phyloP scores from a whole-genome alignment of 352 stramenopile genomes.

The Lagenidium giganteum region DNA sequence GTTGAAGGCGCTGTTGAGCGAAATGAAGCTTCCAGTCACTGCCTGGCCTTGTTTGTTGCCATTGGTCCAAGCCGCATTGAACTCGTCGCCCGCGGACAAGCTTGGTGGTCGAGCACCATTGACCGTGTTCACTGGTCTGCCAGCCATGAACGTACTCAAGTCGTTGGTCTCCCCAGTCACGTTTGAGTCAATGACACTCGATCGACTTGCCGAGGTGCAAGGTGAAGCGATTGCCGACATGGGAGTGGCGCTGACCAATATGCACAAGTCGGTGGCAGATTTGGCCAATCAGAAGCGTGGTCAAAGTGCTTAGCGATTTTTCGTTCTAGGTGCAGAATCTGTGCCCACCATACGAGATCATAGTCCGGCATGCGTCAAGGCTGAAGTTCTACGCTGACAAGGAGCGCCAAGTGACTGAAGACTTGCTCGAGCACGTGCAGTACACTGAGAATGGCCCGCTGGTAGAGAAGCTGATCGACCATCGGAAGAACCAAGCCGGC shows the following conservation, averaged over 20 bases:
- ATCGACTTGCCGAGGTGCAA: too few relatives aligned
- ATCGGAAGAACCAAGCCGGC: too few relatives aligned
- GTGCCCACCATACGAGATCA: background rate
- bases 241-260: too few relatives aligned
- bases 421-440: constrained; percentile 2
- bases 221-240: too few relatives aligned
- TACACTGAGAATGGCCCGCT: constrained; percentile 12
- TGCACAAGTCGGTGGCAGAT: too few relatives aligned
- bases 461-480: constrained; percentile 9
- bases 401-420: constrained; percentile 4
- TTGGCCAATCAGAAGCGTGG: too few relatives aligned
- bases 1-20: constrained; percentile 7
- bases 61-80: constrained; percentile 12
- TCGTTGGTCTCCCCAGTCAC: too few relatives aligned
- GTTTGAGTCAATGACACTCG: too few relatives aligned
- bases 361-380: constrained; percentile 8
- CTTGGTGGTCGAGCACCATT: constrained; percentile 8
- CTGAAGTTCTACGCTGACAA: constrained; percentile 13
- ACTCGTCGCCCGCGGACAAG: constrained; percentile 4
- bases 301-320: too few relatives aligned
- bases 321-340: constrained; percentile 12
- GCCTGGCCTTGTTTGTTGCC: constrained; percentile 8
- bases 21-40: too few relatives aligned
- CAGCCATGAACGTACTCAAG: too few relatives aligned
- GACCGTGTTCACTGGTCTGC: constrained; percentile 17